Evolutionary conservation across 352 stramenopile genomes (phyloP).

Genomic region (Sclerospora graminicola): DNA sequence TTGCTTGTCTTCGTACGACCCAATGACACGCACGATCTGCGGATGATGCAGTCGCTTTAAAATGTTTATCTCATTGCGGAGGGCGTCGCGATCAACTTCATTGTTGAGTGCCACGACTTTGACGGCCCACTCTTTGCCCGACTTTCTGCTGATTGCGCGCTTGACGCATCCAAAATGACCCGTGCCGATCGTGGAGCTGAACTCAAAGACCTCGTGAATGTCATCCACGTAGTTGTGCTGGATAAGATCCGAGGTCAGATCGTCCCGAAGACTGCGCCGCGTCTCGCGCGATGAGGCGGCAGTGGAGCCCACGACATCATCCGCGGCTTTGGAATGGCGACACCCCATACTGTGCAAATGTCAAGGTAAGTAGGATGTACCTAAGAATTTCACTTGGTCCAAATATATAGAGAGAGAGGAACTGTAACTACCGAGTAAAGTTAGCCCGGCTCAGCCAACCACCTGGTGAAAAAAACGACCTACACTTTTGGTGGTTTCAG

Average conservation of each 20-base stretch:
- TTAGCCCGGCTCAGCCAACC: no score
- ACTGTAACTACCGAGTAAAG: no score
- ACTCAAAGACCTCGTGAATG: conserved; percentile 53
- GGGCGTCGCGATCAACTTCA: conserved; percentile 56
- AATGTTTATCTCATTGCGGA: conserved; percentile 73
- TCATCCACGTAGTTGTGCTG: conserved; percentile 68
- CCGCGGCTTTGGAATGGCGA: conserved; percentile 31
- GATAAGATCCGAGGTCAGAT: conserved; percentile 65
- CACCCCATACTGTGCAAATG: conserved; percentile 51
- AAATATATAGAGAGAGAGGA: no score
- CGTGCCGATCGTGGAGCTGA: conserved; percentile 51
- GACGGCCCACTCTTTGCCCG: conserved; percentile 66
- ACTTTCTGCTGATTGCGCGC: conserved; percentile 43
- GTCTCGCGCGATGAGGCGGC: conserved; percentile 9
- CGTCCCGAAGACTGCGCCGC: conserved; percentile 33
- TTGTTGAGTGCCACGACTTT: conserved; percentile 70
- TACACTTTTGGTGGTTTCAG: no score
- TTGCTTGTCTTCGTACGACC: conserved; percentile 66
- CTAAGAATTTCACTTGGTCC: no score
- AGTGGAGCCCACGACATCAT: conserved; percentile 33
- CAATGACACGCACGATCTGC: conserved; percentile 70
- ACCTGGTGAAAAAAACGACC: no score
- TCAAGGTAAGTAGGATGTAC: no score
- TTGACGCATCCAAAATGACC: conserved; percentile 69
- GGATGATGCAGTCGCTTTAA: conserved; percentile 69